Evolutionary conservation across 2,329 filamentous ascomycete genomes (phyloP).

Genomic region (Diaporthe citriasiana): DNA sequence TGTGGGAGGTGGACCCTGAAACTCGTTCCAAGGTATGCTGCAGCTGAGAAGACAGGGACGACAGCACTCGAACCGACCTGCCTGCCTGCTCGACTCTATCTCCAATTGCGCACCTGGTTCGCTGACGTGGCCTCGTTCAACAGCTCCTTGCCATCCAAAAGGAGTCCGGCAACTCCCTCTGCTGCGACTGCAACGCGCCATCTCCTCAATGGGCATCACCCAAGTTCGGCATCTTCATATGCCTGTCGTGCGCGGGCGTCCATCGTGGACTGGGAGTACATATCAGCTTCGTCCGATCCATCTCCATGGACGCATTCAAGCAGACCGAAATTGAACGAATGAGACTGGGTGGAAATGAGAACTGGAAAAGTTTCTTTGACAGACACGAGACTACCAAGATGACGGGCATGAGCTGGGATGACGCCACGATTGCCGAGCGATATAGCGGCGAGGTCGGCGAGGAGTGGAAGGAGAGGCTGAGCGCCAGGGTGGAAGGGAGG

Average conservation of each 20-base stretch:
- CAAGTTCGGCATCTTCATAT: conserved; percentile 99
- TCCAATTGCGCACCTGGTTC: not conserved
- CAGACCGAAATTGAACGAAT: conserved; percentile 92
- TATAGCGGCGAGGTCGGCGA: conserved; percentile 93
- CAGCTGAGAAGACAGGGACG: not conserved
- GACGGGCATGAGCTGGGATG: conserved; percentile 81
- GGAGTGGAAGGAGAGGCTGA: conserved; percentile 93
- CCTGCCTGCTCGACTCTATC: conserved; percentile 19
- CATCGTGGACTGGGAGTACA: conserved; percentile 96
- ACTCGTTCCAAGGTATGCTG: conserved; percentile 86
- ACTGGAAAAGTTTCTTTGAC: conserved; percentile 91
- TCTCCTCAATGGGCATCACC: conserved; percentile 98
- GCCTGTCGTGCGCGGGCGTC: conserved; percentile 93
- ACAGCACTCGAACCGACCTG: not conserved
- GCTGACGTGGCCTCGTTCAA: conserved; percentile 41
- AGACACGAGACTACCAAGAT: conserved; percentile 75
- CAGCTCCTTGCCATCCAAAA: conserved; percentile 94
- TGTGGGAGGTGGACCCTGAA: conserved; percentile 99
- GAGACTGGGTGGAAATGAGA: conserved; percentile 90
- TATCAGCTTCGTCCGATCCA: conserved; percentile 97
- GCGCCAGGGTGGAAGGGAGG: conserved; percentile 87
- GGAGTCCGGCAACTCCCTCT: conserved; percentile 87
- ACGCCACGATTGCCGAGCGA: conserved; percentile 89
- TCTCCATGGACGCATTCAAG: conserved; percentile 99
- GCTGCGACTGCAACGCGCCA: conserved; percentile 95